These are phyloP conservation scores for Schizochytrium sp. DNA, from an alignment of 108 stramenopile species.

Conservation along the genomic window DNA sequence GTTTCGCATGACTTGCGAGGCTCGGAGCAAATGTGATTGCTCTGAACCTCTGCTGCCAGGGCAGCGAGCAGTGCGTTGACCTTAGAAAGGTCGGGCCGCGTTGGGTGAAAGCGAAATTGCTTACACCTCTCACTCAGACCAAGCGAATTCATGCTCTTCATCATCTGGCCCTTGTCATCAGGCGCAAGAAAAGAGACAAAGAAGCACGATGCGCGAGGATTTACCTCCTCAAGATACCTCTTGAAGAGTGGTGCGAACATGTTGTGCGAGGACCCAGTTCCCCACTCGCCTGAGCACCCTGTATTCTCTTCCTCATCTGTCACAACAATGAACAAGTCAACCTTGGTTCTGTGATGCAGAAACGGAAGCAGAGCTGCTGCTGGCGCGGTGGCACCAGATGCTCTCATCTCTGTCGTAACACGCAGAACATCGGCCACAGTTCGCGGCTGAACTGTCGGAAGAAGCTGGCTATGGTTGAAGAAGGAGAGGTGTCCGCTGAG, in stretches of 20 bases:
- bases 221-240: neutral
- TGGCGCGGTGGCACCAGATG: constrained; percentile 1
- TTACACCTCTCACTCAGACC: neutral
- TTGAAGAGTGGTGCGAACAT: neutral
- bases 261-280: no score
- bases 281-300: neutral
- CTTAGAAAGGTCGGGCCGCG: neutral
- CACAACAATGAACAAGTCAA: constrained; percentile 47
- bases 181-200: neutral
- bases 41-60: constrained; percentile 14
- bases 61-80: constrained; percentile 19
- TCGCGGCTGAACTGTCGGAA: neutral
- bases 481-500: neutral
- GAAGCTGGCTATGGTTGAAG: neutral
- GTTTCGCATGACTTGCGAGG: neutral
- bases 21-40: neutral
- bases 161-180: neutral
- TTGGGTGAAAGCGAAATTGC: constrained; percentile 11
- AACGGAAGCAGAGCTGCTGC: neutral
- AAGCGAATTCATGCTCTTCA: neutral
- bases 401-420: neutral
- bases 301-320: constrained; percentile 42
- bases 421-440: constrained; percentile 4
- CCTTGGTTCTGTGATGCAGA: neutral
- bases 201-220: constrained; percentile 26